These are phyloP conservation scores for Penicillium desertorum DNA, from an alignment of 495 filamentous ascomycete species.

Conservation along the genomic window DNA sequence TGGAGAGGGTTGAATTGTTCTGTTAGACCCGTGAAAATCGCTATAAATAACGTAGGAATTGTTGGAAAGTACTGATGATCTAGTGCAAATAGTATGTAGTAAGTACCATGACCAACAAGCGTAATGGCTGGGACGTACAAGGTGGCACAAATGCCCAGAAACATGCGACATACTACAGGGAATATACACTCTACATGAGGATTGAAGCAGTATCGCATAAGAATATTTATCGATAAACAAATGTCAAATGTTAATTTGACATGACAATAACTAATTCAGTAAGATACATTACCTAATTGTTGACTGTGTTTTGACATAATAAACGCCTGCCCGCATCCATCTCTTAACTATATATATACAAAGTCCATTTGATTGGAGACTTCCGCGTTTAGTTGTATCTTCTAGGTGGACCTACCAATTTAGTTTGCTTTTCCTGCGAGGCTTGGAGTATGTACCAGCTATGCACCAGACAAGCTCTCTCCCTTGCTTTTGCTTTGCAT, in stretches of 20 bases:
- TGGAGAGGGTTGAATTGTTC: too few relatives aligned
- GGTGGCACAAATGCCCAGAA: background rate
- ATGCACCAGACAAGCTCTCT: background rate
- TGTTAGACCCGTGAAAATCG: background rate
- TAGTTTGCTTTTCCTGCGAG: background rate
- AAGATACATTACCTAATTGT: background rate
- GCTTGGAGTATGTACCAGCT: background rate
- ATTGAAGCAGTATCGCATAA: background rate
- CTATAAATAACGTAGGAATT: background rate
- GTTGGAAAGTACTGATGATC: background rate
- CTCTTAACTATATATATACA: background rate
- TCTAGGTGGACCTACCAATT: conserved; percentile 27
- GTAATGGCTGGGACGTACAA: background rate
- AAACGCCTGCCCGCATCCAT: background rate
- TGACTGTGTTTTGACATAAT: background rate
- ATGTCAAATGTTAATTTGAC: background rate
- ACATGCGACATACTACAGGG: background rate
- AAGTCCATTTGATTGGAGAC: background rate
- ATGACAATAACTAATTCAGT: background rate
- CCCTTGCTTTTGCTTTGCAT: background rate
- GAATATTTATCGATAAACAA: background rate
- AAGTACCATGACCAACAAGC: background rate
- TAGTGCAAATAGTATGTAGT: background rate
- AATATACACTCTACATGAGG: background rate
- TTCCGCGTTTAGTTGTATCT: too few relatives aligned